Evolutionary conservation across 1,139 yeast species (phyloP), one percentile per base, ranked within the genome.

Genomic region (Kodamaea sp.): DNA sequence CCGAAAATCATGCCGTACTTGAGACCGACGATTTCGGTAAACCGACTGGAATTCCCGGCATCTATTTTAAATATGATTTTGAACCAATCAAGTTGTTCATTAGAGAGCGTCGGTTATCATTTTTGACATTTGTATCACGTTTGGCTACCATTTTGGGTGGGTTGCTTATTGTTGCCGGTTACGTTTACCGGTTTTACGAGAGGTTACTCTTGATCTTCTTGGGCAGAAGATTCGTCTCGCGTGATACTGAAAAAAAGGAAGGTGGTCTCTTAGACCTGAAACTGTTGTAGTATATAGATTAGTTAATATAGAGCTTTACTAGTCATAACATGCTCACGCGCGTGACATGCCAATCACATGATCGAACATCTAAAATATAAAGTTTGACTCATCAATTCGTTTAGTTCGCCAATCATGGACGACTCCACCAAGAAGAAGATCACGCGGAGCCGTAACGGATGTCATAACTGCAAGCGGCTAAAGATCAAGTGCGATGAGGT

Each of bases 141-240:
- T 63, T 90, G 36, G 84, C 86, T 7, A 90, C 96, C 2, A 84
- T 92, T 30, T 50, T 79, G n/a, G 90, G 92, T 4, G 92, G 94
- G 1, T 52, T 84, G 9, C 62, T 80, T 42, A 75, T 83, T 4
- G 66, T 81, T 20, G 81, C 79, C 0, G 64, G 74, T 36, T 58
- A 64, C 53, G 47, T 61, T n/a, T 79, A 70, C 56, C 65, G 70
- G 42, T 46, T 69, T 22, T 70, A 70, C 43, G 86, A 80, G 46
- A 73, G 67, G 47, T 31, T 74, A 15, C 50, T 80, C 31, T 45
- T 58, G 7, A 9, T 73, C 2, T 28, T 71, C 0, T 73, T 72
- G 46, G 86, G 87, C 7, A 70, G 71, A 50, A 75, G 64, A 50
- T 72, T 57, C 46, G 78, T 71, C 5, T 69, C 68, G 8, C 65